These are phyloP conservation scores for Diaporthe citriasiana DNA, from an alignment of 2,329 filamentous ascomycete genomes.

Conservation along the genomic window DNA sequence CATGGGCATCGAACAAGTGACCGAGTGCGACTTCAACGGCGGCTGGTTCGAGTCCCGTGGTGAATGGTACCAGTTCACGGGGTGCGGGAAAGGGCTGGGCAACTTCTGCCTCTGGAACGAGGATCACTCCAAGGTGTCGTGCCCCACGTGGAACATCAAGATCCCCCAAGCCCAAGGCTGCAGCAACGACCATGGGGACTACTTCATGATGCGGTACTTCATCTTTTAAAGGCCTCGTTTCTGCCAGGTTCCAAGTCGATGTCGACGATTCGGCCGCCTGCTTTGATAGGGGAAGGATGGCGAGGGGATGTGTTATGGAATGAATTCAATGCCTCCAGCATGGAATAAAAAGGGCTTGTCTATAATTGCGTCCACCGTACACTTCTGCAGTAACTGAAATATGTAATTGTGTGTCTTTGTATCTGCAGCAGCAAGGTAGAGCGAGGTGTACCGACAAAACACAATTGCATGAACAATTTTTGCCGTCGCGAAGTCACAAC, in stretches of 20 bases:
- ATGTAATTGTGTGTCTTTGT: not conserved
- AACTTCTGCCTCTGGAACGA: slow-evolving; percentile 22
- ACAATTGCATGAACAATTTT: not conserved
- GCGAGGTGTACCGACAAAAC: not conserved
- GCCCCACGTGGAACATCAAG: not conserved
- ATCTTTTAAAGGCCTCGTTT: not conserved
- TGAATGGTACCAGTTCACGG: slow-evolving; percentile 1
- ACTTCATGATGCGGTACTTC: slow-evolving; percentile 14
- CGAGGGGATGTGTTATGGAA: not conserved
- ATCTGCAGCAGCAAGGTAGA: not conserved
- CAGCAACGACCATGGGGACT: not conserved
- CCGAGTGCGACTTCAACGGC: not conserved
- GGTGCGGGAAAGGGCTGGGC: slow-evolving; percentile 3
- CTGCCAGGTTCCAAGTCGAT: not conserved
- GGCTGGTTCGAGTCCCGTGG: slow-evolving; percentile 3
- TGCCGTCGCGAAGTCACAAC: not conserved
- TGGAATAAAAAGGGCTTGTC: not conserved
- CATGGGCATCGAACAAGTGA: not conserved
- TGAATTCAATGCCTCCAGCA: not conserved
- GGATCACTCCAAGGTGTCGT: slow-evolving; percentile 6
- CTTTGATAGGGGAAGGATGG: no score
- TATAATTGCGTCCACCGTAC: not conserved
- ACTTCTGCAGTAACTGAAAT: not conserved
- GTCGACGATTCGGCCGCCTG: no score
- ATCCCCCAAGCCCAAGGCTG: slow-evolving; percentile 12